Evolutionary conservation across 2,329 filamentous ascomycete genomes (phyloP).

Genomic region (Sarocladiaceae sp.): DNA sequence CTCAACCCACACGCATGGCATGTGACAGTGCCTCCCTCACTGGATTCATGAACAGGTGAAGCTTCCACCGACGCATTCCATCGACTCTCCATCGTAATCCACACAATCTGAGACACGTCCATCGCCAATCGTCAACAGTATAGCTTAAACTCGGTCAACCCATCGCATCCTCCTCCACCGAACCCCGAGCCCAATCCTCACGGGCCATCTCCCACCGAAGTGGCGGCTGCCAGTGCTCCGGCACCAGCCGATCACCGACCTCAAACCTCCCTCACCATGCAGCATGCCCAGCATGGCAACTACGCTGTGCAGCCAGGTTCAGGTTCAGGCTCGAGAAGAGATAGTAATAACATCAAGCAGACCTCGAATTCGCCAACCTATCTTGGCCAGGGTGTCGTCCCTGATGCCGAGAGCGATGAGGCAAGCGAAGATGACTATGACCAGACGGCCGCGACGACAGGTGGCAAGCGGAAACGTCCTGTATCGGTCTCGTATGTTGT

Average conservation of each 20-base stretch:
- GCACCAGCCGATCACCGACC: background rate
- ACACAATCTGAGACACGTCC: too few relatives aligned
- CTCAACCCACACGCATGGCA: too few relatives aligned
- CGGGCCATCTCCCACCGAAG: slow-evolving; percentile 3
- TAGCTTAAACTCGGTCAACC: too few relatives aligned
- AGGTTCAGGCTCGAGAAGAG: background rate
- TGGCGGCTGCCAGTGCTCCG: background rate
- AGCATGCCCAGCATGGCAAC: slow-evolving; percentile 1
- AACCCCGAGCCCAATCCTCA: background rate
- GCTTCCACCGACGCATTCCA: too few relatives aligned
- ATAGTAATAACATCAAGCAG: too few relatives aligned
- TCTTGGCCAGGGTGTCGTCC: too few relatives aligned
- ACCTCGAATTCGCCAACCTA: too few relatives aligned
- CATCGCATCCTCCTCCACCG: background rate
- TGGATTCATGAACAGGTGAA: too few relatives aligned
- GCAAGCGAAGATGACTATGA: slow-evolving; percentile 43
- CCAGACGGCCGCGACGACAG: slow-evolving; percentile 26
- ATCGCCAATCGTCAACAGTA: too few relatives aligned
- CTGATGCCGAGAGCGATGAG: slow-evolving; percentile 42
- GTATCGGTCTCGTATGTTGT: slow-evolving; percentile 50
- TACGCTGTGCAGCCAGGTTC: background rate
- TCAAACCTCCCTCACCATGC: background rate
- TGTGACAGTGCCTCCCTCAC: too few relatives aligned
- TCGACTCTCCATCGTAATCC: too few relatives aligned
- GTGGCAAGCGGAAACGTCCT: slow-evolving; percentile 53